A percentile compares a stretch with the other conserved stretches of the same genome.
Evolutionary conservation across 1,284 basidiomycete genomes (phyloP).

Genomic region (Rhizoctonia solani): DNA sequence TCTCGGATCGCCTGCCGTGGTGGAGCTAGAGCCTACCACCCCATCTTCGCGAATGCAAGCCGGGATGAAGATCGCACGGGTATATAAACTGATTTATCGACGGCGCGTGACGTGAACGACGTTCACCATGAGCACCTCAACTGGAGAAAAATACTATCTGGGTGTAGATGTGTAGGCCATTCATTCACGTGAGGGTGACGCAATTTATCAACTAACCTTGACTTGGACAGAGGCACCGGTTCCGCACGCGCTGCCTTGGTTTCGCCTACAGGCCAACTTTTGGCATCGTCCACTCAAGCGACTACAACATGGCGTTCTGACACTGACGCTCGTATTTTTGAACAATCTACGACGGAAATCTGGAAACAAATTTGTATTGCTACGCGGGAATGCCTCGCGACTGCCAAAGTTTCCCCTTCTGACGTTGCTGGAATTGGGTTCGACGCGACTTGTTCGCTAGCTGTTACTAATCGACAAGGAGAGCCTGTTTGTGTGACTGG

Average conservation of each 20-base stretch:
- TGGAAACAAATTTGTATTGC: constrained; percentile 79
- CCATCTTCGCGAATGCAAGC: no score
- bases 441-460: constrained; percentile 96
- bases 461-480: constrained; percentile 78
- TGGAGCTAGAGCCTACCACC: no score
- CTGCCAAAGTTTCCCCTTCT: constrained; percentile 63
- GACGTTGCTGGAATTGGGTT: constrained; percentile 90
- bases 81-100: no score
- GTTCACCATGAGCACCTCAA: no score
- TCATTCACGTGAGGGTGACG: not conserved
- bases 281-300: constrained; percentile 76
- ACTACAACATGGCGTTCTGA: constrained; percentile 86
- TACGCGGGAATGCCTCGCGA: constrained; percentile 68
- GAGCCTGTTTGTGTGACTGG: constrained; percentile 80
- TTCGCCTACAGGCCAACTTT: constrained; percentile 70
- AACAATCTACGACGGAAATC: constrained; percentile 87
- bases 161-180: constrained; percentile 59
- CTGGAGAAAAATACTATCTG: constrained; percentile 49
- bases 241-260: constrained; percentile 90
- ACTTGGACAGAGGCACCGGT: constrained; percentile 71
- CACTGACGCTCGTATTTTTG: constrained; percentile 89
- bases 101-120: no score
- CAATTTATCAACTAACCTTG: not conserved
- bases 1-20: no score
- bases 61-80: no score